Conservation (phyloP, 2,329 filamentous ascomycete genomes). For the Colletotrichum gloeosporioides region DNA sequence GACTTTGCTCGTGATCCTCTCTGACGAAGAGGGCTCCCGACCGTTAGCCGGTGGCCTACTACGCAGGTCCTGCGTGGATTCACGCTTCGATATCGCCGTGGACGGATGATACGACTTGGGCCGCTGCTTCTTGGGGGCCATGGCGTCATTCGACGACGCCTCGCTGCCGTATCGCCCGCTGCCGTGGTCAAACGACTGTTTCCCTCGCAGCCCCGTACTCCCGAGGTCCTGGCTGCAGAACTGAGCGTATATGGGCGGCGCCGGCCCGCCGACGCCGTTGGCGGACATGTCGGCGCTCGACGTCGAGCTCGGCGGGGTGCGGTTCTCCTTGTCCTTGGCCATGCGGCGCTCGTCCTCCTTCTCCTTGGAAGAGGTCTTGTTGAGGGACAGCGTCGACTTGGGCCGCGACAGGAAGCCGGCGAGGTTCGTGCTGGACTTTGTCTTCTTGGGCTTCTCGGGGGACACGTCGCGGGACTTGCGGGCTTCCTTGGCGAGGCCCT, state of each 20-base stretch:
- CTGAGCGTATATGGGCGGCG: constrained; percentile 82
- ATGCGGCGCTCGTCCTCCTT: constrained; percentile 56
- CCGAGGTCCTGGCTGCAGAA: constrained; percentile 56
- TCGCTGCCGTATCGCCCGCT: constrained; percentile 16
- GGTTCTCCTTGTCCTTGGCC: constrained; percentile 82
- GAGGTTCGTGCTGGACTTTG: constrained; percentile 85
- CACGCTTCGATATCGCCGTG: constrained; percentile 26
- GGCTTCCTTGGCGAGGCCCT: constrained; percentile 44
- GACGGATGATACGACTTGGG: constrained; percentile 57
- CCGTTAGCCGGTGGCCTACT: neutral
- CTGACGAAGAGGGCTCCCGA: constrained; percentile 25
- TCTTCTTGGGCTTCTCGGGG: constrained; percentile 73
- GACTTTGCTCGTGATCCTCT: constrained; percentile 37
- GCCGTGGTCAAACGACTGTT: constrained; percentile 21
- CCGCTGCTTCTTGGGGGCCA: constrained; percentile 40
- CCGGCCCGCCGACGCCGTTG: constrained; percentile 9
- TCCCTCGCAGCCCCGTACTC: constrained; percentile 19
- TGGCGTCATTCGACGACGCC: neutral
- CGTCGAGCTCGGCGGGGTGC: constrained; percentile 61
- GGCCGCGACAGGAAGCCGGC: constrained; percentile 75
- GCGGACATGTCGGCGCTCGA: constrained; percentile 40
- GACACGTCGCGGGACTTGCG: constrained; percentile 50
- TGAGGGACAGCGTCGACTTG: constrained; percentile 74
- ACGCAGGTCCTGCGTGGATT: constrained; percentile 25
- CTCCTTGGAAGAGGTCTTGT: constrained; percentile 46